Conservation (phyloP, 2,329 filamentous ascomycete species). For the Aureobasidium namibiae region DNA sequence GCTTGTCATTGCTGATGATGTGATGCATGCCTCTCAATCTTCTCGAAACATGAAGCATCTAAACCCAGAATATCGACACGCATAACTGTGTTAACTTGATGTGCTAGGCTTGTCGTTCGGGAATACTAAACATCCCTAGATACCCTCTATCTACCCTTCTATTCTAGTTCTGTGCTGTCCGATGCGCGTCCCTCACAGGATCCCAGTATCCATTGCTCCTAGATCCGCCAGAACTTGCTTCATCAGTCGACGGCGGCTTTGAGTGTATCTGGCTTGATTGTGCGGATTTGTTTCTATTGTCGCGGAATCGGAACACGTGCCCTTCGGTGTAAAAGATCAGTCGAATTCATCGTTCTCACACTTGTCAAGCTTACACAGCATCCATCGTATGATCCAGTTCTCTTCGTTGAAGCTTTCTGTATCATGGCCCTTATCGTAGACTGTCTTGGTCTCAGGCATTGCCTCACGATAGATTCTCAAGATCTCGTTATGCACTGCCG, state of each 20-base stretch:
- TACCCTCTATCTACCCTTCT: not conserved
- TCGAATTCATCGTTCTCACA: not conserved
- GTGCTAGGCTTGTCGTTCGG: not conserved
- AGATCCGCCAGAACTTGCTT: not conserved
- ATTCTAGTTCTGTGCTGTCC: not conserved
- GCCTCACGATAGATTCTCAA: constrained; percentile 33
- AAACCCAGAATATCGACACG: no score
- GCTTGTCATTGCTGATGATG: not conserved
- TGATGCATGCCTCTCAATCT: not conserved
- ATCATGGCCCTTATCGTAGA: constrained; percentile 36
- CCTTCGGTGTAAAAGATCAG: not conserved
- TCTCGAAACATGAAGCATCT: no score
- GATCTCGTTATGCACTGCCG: constrained; percentile 38
- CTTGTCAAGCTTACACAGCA: constrained; percentile 29
- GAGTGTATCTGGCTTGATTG: not conserved
- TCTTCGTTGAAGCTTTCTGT: constrained; percentile 34
- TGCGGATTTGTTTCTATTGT: constrained; percentile 26
- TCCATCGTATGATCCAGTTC: constrained; percentile 46
- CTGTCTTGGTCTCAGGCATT: constrained; percentile 30
- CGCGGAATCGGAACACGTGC: constrained; percentile 43
- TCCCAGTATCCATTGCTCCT: constrained; percentile 23
- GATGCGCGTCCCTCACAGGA: constrained; percentile 20
- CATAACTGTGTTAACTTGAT: no score
- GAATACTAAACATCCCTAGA: no score
- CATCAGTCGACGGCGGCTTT: not conserved